phyloP scores from a whole-genome alignment of 129 eudicot species.

The Helichrysum umbraculigerum region DNA sequence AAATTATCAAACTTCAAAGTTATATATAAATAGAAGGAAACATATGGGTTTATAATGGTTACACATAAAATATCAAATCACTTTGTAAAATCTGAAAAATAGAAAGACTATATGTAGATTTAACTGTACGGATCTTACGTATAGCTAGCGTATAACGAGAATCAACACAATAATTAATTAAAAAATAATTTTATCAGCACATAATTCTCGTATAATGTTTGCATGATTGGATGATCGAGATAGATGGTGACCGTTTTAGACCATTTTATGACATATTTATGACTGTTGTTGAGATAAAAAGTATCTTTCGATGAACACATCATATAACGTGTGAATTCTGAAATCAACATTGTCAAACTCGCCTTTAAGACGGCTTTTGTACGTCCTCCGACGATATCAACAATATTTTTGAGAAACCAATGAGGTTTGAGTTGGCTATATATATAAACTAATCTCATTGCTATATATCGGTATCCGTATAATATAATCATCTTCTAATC shows the following conservation, averaged over 20 bases:
- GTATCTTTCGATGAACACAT: constrained; percentile 1
- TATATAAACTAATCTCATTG: neutral
- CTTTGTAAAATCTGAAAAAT: neutral
- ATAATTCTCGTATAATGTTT: neutral
- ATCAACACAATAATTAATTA: too few species aligned
- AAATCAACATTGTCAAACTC: constrained; percentile 24
- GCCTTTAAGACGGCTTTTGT: constrained; percentile 23
- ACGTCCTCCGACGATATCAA: constrained; percentile 21
- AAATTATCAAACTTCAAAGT: too few species aligned
- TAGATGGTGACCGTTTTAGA: neutral
- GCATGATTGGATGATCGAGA: too few species aligned
- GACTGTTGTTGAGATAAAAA: neutral
- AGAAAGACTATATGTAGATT: too few species aligned
- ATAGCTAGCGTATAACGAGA: too few species aligned
- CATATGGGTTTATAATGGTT: neutral
- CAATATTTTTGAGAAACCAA: constrained; percentile 31
- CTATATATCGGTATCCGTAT: neutral
- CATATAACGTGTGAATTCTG: neutral
- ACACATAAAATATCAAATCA: neutral
- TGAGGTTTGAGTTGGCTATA: constrained; percentile 23
- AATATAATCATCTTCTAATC: neutral
- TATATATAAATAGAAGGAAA: too few species aligned
- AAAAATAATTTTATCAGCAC: neutral
- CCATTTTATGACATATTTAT: neutral
- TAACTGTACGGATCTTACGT: too few species aligned